Percentiles rank a stretch among this genome's conserved stretches.
These are phyloP conservation scores for Bryoglossum gracile DNA, from an alignment of 495 filamentous ascomycete species.

Conservation along the genomic window DNA sequence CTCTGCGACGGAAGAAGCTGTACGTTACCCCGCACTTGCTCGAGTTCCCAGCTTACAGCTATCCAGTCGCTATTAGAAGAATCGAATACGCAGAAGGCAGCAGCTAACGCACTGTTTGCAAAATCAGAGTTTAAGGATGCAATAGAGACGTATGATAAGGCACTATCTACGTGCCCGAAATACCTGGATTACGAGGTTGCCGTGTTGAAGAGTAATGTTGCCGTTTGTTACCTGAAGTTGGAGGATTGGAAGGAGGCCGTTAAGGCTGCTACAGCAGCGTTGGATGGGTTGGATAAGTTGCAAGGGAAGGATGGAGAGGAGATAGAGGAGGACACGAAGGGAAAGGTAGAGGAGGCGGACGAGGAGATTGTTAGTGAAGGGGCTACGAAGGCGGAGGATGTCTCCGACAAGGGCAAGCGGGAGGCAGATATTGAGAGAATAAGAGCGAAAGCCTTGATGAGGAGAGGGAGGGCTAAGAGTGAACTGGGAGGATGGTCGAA, in stretches of 20 bases:
- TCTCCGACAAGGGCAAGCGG: conserved; percentile 34
- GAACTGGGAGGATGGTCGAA: conserved; percentile 71
- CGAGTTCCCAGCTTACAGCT: neutral
- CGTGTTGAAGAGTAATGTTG: conserved; percentile 77
- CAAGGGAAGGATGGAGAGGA: conserved; percentile 17
- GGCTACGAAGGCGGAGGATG: conserved; percentile 40
- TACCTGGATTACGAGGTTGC: conserved; percentile 90
- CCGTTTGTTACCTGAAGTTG: conserved; percentile 85
- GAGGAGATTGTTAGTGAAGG: conserved; percentile 46
- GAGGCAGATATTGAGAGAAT: conserved; percentile 66
- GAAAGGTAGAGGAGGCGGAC: conserved; percentile 53
- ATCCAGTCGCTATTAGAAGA: conserved; percentile 58
- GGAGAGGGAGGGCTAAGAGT: conserved; percentile 68
- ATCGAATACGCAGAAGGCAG: conserved; percentile 65
- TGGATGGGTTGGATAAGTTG: conserved; percentile 64
- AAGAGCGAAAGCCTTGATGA: conserved; percentile 74
- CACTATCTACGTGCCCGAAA: conserved; percentile 71
- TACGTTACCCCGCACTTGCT: conserved; percentile 25
- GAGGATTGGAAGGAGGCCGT: conserved; percentile 81
- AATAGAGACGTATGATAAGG: conserved; percentile 83
- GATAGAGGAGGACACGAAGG: conserved; percentile 38
- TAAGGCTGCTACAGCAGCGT: conserved; percentile 60
- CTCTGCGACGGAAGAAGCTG: conserved; percentile 71
- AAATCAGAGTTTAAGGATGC: conserved; percentile 69
- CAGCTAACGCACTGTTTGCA: conserved; percentile 73